Percentiles rank a stretch among this genome's conserved stretches.
Conservation (phyloP, 2,329 filamentous ascomycete species). For the Alternaria rosae region DNA sequence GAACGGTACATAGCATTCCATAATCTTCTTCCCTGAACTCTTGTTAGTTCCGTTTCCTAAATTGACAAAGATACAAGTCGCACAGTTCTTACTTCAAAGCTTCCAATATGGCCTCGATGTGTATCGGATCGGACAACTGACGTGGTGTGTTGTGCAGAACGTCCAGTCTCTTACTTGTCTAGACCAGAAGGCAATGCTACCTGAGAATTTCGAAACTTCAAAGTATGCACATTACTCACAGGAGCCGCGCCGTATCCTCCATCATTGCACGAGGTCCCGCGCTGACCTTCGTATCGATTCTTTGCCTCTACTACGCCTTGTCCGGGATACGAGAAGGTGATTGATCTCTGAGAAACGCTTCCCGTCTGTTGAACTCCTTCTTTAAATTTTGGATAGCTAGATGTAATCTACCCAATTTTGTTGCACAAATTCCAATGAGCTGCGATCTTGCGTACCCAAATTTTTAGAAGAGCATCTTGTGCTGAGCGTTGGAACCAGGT, state of each 20-base stretch:
- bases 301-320: not conserved
- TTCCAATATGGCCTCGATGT: not conserved
- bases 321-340: not conserved
- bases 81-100: not conserved
- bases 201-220: not conserved
- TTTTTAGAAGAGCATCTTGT: not conserved
- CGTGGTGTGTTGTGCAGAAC: not conserved
- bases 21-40: not conserved
- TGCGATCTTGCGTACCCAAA: not conserved
- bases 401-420: not conserved
- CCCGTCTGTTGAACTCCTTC: not conserved
- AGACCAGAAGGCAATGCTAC: not conserved
- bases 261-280: not conserved
- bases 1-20: rapidly evolving
- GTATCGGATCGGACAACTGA: not conserved
- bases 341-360: not conserved
- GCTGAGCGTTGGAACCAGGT: too few species aligned
- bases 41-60: not conserved
- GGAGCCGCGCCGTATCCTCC: not conserved
- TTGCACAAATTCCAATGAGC: not conserved
- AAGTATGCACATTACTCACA: not conserved
- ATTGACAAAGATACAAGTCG: not conserved
- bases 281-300: not conserved
- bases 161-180: not conserved
- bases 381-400: not conserved